Percentiles rank a stretch among this genome's conserved stretches.
Evolutionary conservation across 768 basidiomycete species (phyloP).

Genomic region (Tulasnella sp.): DNA sequence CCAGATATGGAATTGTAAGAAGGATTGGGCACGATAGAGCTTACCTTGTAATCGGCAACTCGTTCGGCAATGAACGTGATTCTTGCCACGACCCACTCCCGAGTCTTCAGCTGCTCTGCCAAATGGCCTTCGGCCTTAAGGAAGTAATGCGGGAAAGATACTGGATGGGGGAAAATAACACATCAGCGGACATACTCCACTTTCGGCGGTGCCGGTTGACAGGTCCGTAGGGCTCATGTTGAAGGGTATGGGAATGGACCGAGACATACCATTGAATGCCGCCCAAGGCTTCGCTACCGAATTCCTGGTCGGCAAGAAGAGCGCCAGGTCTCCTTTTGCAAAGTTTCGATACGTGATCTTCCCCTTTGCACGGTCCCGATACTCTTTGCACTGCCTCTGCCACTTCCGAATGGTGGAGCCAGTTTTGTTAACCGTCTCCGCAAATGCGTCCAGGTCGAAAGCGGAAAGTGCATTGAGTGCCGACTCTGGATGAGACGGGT

Average conservation of each 20-base stretch:
- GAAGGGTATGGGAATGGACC: background rate
- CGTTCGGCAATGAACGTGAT: slow-evolving; percentile 83
- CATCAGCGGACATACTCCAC: background rate
- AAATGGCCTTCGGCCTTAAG: slow-evolving; percentile 77
- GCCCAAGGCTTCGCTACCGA: slow-evolving; percentile 93
- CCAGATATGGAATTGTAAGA: background rate
- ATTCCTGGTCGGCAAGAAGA: slow-evolving; percentile 93
- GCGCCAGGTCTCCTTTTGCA: slow-evolving; percentile 84
- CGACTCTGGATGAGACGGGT: slow-evolving; percentile 54
- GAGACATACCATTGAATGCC: slow-evolving; percentile 83
- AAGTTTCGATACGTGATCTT: slow-evolving; percentile 97
- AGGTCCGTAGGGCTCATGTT: background rate
- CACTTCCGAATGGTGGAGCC: slow-evolving; percentile 88
- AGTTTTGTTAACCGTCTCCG: slow-evolving; percentile 70
- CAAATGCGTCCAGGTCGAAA: slow-evolving; percentile 77
- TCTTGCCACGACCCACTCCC: slow-evolving; percentile 92
- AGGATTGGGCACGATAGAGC: slow-evolving; percentile 22
- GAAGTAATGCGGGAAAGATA: slow-evolving; percentile 97
- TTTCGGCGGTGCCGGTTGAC: background rate
- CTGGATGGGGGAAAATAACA: slow-evolving; percentile 33
- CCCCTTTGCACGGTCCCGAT: slow-evolving; percentile 88
- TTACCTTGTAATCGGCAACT: slow-evolving; percentile 68
- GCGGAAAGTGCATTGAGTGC: slow-evolving; percentile 60
- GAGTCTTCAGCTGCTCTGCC: slow-evolving; percentile 76
- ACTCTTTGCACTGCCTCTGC: slow-evolving; percentile 96